phyloP scores from a whole-genome alignment of 1,139 yeast species.

The Meyerozyma elateridarum region DNA sequence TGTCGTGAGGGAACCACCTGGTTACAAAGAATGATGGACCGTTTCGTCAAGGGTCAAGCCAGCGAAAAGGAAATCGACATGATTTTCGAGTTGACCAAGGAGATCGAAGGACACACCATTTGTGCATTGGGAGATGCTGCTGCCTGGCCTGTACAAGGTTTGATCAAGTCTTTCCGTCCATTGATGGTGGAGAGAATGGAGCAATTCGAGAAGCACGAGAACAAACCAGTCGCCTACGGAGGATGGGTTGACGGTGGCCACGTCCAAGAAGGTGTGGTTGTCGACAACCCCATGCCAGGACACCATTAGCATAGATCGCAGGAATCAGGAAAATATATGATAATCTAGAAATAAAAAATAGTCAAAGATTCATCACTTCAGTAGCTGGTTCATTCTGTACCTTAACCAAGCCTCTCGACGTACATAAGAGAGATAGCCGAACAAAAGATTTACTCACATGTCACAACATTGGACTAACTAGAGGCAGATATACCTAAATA shows the following conservation, averaged over 20 bases:
- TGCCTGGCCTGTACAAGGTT: conserved; percentile 90
- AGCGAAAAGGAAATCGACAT: conserved; percentile 73
- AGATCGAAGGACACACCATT: conserved; percentile 85
- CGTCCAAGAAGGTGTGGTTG: conserved; percentile 61
- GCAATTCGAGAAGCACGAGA: conserved; percentile 33
- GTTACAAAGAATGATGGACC: conserved; percentile 77
- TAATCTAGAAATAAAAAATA: not conserved
- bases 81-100: conserved; percentile 77
- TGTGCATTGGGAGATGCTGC: conserved; percentile 93
- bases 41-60: conserved; percentile 76
- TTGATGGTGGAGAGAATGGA: conserved; percentile 70
- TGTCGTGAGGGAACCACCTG: conserved; percentile 94
- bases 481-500: no score
- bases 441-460: no score
- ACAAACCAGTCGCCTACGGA: conserved; percentile 53
- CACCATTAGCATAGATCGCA: conserved; percentile 22
- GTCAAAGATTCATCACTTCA: no score
- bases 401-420: no score
- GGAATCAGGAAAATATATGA: not conserved
- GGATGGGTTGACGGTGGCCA: conserved; percentile 72
- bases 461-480: no score
- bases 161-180: conserved; percentile 78
- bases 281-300: conserved; percentile 54
- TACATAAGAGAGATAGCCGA: no score
- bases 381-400: no score